These are phyloP conservation scores for Boletus sp. DNA, from an alignment of 768 basidiomycete species.

Conservation along the genomic window DNA sequence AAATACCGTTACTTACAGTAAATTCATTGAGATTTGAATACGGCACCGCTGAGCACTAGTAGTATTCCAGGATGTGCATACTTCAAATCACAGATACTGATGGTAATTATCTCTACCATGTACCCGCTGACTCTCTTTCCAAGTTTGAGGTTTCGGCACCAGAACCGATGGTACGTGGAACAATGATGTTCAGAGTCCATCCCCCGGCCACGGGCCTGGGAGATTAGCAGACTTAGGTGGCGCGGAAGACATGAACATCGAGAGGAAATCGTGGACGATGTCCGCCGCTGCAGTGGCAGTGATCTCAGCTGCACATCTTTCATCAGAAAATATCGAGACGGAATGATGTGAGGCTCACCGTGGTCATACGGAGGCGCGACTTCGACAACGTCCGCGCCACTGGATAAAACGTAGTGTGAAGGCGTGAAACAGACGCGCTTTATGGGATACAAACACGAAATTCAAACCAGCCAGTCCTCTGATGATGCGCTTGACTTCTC, in stretches of 20 bases:
- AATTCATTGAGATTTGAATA: not conserved
- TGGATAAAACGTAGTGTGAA: not conserved
- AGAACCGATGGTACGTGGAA: not conserved
- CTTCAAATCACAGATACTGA: not conserved
- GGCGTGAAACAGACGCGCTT: not conserved
- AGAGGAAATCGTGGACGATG: conserved; percentile 44
- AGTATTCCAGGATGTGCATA: conserved; percentile 1
- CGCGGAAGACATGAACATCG: conserved; percentile 33
- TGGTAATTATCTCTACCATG: not conserved
- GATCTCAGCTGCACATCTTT: conserved; percentile 30
- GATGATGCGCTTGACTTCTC: conserved; percentile 77
- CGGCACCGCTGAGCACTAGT: conserved; percentile 29
- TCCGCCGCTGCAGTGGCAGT: conserved; percentile 44
- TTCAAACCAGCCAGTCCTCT: conserved; percentile 77
- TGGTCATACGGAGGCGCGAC: conserved; percentile 29
- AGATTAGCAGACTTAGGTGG: conserved; percentile 21
- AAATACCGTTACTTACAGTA: not conserved
- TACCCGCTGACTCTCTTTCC: not conserved
- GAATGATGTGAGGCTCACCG: conserved; percentile 9
- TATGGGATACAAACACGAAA: conserved; percentile 52
- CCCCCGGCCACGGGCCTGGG: conserved; percentile 11
- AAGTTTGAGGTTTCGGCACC: not conserved
- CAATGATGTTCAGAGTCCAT: conserved; percentile 17
- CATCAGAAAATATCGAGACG: conserved; percentile 4
- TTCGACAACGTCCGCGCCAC: conserved; percentile 25